A percentile compares a stretch with the other conserved stretches of the same genome.
These are phyloP conservation scores for Chrysosporium keratinophilum DNA, from an alignment of 2,329 filamentous ascomycete species.

Conservation along the genomic window DNA sequence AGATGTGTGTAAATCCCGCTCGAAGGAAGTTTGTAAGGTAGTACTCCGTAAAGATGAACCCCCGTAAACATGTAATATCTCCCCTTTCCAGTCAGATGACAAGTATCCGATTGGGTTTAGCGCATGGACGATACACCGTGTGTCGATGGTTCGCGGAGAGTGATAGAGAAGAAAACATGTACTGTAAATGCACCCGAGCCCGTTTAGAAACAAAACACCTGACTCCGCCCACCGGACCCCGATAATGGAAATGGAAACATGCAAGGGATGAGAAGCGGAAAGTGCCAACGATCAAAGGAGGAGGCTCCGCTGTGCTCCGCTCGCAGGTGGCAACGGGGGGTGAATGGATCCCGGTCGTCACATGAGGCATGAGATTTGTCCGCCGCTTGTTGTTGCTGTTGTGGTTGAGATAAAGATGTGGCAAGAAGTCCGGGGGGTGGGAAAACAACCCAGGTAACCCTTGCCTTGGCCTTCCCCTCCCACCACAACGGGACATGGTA, in stretches of 20 bases:
- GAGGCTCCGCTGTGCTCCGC: not conserved
- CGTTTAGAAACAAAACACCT: not conserved
- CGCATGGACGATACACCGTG: not conserved
- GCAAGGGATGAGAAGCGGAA: constrained; percentile 1
- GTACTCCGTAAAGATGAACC: no score
- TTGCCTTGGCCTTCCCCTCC: not conserved
- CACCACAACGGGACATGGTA: not conserved
- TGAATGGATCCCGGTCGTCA: not conserved
- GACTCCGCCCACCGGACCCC: not conserved
- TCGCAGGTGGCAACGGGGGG: not conserved
- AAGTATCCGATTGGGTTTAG: not conserved
- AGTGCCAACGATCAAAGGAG: not conserved
- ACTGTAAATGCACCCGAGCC: not conserved
- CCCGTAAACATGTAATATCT: not conserved
- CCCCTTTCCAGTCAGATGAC: constrained; percentile 3
- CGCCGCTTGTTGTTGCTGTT: not conserved
- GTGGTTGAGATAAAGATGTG: not conserved
- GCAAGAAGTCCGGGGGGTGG: not conserved
- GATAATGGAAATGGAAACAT: not conserved
- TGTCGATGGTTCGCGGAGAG: not conserved
- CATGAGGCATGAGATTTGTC: not conserved
- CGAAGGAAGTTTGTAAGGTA: not conserved
- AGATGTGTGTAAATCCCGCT: not conserved
- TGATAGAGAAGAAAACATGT: no score
- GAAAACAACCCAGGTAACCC: not conserved